phyloP scores from a whole-genome alignment of 768 basidiomycete species.

The Pleurotus tuber-regium region DNA sequence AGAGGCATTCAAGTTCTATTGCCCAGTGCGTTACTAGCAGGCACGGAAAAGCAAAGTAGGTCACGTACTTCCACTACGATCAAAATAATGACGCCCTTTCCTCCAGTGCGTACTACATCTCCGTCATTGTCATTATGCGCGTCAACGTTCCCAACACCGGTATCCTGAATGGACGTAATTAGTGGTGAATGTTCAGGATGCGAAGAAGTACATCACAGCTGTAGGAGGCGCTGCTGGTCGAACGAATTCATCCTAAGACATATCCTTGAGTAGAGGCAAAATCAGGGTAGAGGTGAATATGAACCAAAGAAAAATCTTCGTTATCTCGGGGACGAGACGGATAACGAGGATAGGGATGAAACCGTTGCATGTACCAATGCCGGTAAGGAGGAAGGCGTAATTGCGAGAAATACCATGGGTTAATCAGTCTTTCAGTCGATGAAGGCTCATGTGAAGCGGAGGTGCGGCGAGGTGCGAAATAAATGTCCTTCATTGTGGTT shows the following conservation, averaged over 20 bases:
- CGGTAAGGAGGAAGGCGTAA: not conserved
- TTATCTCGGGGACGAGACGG: not conserved
- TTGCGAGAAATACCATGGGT: not conserved
- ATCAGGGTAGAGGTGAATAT: not conserved
- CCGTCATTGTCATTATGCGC: not conserved
- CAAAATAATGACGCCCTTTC: not conserved
- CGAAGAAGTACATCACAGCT: not conserved
- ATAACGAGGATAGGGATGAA: not conserved
- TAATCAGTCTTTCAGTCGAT: not conserved
- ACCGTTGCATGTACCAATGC: not conserved
- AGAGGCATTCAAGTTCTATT: not conserved
- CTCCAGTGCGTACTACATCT: not conserved
- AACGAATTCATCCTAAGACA: not conserved
- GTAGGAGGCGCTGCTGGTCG: not conserved
- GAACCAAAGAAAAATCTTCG: not conserved
- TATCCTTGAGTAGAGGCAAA: not conserved
- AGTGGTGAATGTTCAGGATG: not conserved
- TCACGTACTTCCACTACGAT: not conserved
- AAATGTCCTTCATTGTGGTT: not conserved
- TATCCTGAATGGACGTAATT: not conserved
- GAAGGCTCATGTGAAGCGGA: not conserved
- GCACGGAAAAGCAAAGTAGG: not conserved
- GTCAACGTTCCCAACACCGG: not conserved
- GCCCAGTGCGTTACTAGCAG: not conserved
- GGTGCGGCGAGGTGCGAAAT: not conserved